Base-by-base conservation (phyloP, 305 asterid species). In the Ruellia speciosa region DNA sequence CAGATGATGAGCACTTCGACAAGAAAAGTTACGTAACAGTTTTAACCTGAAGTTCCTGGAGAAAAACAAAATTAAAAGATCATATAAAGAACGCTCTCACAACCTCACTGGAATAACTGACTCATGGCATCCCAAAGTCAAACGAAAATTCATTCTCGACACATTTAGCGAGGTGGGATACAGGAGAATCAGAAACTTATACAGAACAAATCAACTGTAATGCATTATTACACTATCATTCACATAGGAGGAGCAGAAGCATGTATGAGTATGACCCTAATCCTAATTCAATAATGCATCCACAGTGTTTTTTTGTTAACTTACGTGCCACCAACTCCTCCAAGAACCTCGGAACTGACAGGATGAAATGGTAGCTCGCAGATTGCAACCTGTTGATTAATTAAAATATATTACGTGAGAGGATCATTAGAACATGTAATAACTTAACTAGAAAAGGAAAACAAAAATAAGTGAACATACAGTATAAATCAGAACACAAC, bases 261-360 rank as follows among this genome's bases (percentile, higher is more conserved):
- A 34, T 64, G 37, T 18, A 39, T 56, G 51, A 74, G 34, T 34
- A 45, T 8, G 5, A 0, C 45, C 10, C 45, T 7, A 39, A 9
- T 39, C 16, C 41, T 6, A 37, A 37, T 37, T 3, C 41, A 37
- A 7, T 60, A 69, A 18, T 33, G 56, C 58, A 37, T 56, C 19
- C 33, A 62, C 8, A 39, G n/a, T n/a, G 45, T 33, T 58, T 54
- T 14, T 45, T 16, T 16, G 45, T 14, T 69, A 58, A 75, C 98
- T 88, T 77, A 92, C 96, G 98, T 92, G 82, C 98, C 98, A 49
- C 98, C 98, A 67, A 92, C 96, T 65, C 98, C 98, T 64, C 98
- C 98, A 73, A 70, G 31, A 14, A 74, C 85, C 81, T 92, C 96
- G 67, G 98, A 83, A 82, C 98, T 86, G 75, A 92, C 60, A 33